Conservation (phyloP, 2,329 filamentous ascomycete species). For the Alternaria sp. region DNA sequence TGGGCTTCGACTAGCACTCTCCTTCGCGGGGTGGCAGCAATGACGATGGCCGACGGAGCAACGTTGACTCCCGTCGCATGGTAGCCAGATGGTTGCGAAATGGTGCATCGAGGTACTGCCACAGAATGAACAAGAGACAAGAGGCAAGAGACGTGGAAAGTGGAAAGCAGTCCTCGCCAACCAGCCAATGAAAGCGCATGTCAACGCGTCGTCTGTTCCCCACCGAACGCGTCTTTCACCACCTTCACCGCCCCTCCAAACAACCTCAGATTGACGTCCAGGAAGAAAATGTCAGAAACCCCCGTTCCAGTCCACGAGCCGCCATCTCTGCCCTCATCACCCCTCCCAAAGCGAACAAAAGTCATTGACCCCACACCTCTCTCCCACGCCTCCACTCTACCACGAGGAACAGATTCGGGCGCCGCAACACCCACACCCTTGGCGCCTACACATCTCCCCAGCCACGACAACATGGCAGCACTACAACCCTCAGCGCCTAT, state of each 20-base stretch:
- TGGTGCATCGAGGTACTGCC: not conserved
- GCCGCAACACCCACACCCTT: conserved; percentile 49
- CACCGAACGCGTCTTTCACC: conserved; percentile 13
- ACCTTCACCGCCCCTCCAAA: conserved; percentile 27
- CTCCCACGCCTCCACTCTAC: conserved; percentile 36
- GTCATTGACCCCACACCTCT: conserved; percentile 58
- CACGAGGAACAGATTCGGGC: conserved; percentile 43
- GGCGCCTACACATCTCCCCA: conserved; percentile 23
- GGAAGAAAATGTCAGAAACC: conserved; percentile 34
- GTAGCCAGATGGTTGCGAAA: not conserved
- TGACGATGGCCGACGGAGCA: not conserved
- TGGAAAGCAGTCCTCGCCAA: conserved; percentile 6
- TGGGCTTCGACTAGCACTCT: not conserved
- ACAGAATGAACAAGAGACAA: not conserved
- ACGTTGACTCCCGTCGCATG: not conserved
- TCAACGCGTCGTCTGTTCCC: conserved; percentile 13
- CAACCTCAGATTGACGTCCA: conserved; percentile 6
- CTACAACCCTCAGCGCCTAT: conserved; percentile 36
- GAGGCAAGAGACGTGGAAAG: not conserved
- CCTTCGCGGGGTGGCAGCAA: not conserved
- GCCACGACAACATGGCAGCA: conserved; percentile 26
- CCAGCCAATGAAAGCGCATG: conserved; percentile 9
- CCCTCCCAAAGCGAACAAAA: conserved; percentile 83
- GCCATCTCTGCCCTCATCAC: conserved; percentile 73
- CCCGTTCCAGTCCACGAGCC: conserved; percentile 46